Percentiles rank a stretch among this genome's conserved stretches.
These are phyloP conservation scores for Nicotiana sylvestris DNA, from an alignment of 257 asterid species.

Conservation along the genomic window DNA sequence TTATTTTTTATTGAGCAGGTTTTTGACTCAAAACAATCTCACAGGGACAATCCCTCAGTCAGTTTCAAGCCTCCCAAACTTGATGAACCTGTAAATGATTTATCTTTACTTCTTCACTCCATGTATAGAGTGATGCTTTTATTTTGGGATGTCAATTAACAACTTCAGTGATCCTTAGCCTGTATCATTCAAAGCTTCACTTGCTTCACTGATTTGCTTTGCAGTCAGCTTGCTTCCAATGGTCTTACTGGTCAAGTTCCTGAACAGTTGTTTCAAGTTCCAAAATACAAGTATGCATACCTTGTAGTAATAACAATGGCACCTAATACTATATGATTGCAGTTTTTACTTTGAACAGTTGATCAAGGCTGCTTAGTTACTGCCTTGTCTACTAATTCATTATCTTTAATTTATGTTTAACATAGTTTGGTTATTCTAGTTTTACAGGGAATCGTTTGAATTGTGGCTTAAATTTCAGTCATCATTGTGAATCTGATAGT, in stretches of 20 bases:
- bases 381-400: neutral
- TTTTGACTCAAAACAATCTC: conserved; percentile 69
- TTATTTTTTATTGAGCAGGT: conserved; percentile 35
- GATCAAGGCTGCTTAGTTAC: conserved; percentile 3
- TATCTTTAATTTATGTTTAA: neutral
- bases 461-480: conserved; percentile 53
- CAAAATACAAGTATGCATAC: conserved; percentile 65
- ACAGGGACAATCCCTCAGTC: conserved; percentile 73
- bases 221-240: conserved; percentile 86
- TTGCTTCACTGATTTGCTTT: conserved; percentile 16
- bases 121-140: neutral
- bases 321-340: neutral
- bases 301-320: too few relatives aligned
- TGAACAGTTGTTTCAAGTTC: conserved; percentile 52
- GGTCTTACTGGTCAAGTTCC: conserved; percentile 72
- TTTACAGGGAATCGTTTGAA: conserved; percentile 79
- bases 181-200: neutral
- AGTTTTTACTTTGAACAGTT: neutral
- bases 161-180: neutral
- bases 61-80: conserved; percentile 49
- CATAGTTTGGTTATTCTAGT: conserved; percentile 39
- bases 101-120: conserved; percentile 1
- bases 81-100: conserved; percentile 58
- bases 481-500: conserved; percentile 45
- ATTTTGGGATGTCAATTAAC: neutral